A percentile compares a stretch with the other conserved stretches of the same genome.
These are phyloP conservation scores for Chalciporus pseudorubinellus DNA, from an alignment of 768 basidiomycete genomes.

Conservation along the genomic window DNA sequence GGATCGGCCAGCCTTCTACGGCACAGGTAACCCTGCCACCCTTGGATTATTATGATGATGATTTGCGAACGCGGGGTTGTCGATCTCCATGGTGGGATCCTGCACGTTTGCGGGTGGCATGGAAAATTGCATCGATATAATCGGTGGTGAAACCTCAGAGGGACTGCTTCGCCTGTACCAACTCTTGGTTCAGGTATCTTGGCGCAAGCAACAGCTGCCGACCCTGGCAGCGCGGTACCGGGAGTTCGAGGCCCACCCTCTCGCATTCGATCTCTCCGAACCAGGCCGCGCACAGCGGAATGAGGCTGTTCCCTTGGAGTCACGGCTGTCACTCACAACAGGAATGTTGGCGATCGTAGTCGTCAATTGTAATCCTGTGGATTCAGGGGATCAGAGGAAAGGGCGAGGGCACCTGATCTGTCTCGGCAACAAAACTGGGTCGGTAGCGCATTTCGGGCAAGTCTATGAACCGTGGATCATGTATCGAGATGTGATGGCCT, in stretches of 20 bases:
- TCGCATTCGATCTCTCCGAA: neutral
- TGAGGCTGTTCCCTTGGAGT: neutral
- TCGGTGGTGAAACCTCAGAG: neutral
- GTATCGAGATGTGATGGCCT: neutral
- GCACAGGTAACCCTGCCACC: slow-evolving; percentile 33
- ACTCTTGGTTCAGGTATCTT: neutral
- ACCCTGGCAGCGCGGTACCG: slow-evolving; percentile 4
- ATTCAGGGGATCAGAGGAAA: slow-evolving; percentile 1
- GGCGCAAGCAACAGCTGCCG: neutral
- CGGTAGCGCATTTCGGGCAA: neutral
- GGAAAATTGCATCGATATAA: neutral
- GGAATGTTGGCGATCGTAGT: slow-evolving; percentile 3
- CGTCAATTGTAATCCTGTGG: neutral
- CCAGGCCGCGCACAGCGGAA: slow-evolving; percentile 1
- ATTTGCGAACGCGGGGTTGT: neutral
- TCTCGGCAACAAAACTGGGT: neutral
- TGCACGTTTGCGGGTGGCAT: slow-evolving; percentile 8
- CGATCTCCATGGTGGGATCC: slow-evolving; percentile 8
- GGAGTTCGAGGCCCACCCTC: neutral
- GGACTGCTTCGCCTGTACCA: neutral
- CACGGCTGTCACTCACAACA: neutral
- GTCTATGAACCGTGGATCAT: neutral
- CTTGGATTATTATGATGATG: too few relatives aligned
- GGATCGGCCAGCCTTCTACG: slow-evolving; percentile 30
- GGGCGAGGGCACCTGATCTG: neutral